Percentiles rank a stretch among this genome's conserved stretches.
These are phyloP conservation scores for Xylaria sp. DNA, from an alignment of 2,329 filamentous ascomycete species.

Conservation along the genomic window DNA sequence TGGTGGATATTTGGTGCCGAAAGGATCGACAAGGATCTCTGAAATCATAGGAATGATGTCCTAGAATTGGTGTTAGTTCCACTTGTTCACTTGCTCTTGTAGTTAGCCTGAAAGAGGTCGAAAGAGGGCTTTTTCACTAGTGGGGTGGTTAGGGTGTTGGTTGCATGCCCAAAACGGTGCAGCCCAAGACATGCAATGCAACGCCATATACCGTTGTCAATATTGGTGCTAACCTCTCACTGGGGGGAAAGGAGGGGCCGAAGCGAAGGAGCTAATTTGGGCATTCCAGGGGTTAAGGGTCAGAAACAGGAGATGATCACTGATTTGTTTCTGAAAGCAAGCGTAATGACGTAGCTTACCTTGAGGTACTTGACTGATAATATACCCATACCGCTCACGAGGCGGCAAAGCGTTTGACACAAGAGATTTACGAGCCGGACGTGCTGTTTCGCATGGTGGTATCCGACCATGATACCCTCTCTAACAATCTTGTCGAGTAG, in stretches of 20 bases:
- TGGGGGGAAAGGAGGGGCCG: background rate
- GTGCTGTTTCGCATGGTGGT: constrained; percentile 64
- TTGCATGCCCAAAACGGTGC: background rate
- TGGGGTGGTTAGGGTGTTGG: background rate
- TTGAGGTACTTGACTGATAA: constrained; percentile 71
- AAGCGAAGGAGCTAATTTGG: background rate
- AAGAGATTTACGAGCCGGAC: constrained; percentile 62
- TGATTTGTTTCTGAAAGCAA: background rate
- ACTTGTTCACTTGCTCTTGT: background rate
- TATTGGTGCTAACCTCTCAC: background rate
- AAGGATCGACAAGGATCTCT: constrained; percentile 70
- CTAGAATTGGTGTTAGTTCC: constrained; percentile 44
- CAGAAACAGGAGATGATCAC: background rate
- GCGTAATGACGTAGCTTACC: constrained; percentile 45
- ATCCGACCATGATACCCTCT: constrained; percentile 60
- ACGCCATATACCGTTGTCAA: background rate
- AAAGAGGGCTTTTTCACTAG: constrained; percentile 2
- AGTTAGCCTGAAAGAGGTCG: background rate
- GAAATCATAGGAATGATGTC: constrained; percentile 71
- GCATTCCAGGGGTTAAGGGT: background rate
- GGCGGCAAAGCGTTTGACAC: constrained; percentile 52
- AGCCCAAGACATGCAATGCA: constrained; percentile 1
- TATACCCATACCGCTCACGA: constrained; percentile 65
- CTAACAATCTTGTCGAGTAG: constrained; percentile 62
- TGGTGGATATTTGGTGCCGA: constrained; percentile 60